phyloP scores from a whole-genome alignment of 1,284 basidiomycete genomes.

The Ganoderma leucocontextum region DNA sequence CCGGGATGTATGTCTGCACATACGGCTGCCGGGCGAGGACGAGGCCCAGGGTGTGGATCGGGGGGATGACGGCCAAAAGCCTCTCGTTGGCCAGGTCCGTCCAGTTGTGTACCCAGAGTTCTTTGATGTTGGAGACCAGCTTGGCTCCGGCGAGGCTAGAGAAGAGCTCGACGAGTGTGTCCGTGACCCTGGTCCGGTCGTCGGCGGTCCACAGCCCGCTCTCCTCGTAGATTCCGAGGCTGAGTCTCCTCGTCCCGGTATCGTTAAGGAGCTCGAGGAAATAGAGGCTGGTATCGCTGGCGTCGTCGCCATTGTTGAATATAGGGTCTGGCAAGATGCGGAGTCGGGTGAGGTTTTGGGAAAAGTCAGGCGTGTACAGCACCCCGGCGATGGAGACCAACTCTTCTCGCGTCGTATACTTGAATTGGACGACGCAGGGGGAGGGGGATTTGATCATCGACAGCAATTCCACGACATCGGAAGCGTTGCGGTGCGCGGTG shows the following conservation, averaged over 20 bases:
- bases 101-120: constrained; percentile 1
- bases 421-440: not conserved
- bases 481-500: not conserved
- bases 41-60: not conserved
- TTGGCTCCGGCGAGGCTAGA: not conserved
- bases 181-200: not conserved
- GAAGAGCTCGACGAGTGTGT: not conserved
- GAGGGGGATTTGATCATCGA: not conserved
- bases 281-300: not conserved
- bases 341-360: not conserved
- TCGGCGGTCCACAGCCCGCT: not conserved
- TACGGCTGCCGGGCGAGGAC: not conserved
- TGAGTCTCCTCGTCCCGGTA: not conserved
- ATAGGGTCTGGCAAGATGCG: constrained; percentile 2
- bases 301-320: not conserved
- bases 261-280: not conserved
- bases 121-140: not conserved
- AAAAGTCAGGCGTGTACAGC: not conserved
- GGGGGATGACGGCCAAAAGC: constrained; percentile 1
- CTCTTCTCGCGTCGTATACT: not conserved
- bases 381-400: not conserved
- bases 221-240: not conserved
- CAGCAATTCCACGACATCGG: not conserved
- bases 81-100: not conserved
- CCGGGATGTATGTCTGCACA: not conserved